A percentile compares a stretch with the other conserved stretches of the same genome.
These are phyloP conservation scores for Dryas integrifolia DNA, from an alignment of 331 rosid species.

Conservation along the genomic window DNA sequence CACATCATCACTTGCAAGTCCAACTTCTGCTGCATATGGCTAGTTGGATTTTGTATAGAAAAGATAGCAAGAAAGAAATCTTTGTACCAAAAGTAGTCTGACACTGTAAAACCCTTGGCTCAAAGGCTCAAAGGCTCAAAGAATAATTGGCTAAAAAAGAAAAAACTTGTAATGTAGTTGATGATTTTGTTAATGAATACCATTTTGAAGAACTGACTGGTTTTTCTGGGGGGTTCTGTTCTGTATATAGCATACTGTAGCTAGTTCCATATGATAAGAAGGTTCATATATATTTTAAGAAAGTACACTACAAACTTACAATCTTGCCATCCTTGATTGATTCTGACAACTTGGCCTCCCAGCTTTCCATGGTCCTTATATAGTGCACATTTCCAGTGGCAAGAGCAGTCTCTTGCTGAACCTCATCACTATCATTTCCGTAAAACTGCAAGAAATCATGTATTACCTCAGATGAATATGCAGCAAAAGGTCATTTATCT, in stretches of 20 bases:
- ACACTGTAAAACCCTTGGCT: too few relatives aligned
- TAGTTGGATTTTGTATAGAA: too few relatives aligned
- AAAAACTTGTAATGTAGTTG: neutral
- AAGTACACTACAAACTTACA: constrained; percentile 14
- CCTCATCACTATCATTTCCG: constrained; percentile 2
- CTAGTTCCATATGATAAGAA: too few relatives aligned
- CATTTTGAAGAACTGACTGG: neutral
- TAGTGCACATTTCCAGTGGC: constrained; percentile 36
- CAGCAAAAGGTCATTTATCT: neutral
- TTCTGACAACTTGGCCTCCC: constrained; percentile 40
- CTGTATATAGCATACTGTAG: too few relatives aligned
- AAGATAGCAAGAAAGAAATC: too few relatives aligned
- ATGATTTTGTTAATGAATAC: too few relatives aligned
- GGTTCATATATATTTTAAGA: too few relatives aligned
- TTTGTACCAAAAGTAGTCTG: too few relatives aligned
- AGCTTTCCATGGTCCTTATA: constrained; percentile 27
- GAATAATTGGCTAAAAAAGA: too few relatives aligned
- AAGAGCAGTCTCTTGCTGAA: neutral
- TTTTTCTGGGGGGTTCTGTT: neutral
- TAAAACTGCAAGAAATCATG: constrained; percentile 19
- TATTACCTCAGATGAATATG: neutral
- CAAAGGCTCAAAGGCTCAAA: too few relatives aligned
- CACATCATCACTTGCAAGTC: too few relatives aligned
- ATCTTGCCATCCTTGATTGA: constrained; percentile 31
- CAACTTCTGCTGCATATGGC: too few relatives aligned